Conservation (phyloP, 192 early-diverging fungal genomes). For the Podila horticola region DNA sequence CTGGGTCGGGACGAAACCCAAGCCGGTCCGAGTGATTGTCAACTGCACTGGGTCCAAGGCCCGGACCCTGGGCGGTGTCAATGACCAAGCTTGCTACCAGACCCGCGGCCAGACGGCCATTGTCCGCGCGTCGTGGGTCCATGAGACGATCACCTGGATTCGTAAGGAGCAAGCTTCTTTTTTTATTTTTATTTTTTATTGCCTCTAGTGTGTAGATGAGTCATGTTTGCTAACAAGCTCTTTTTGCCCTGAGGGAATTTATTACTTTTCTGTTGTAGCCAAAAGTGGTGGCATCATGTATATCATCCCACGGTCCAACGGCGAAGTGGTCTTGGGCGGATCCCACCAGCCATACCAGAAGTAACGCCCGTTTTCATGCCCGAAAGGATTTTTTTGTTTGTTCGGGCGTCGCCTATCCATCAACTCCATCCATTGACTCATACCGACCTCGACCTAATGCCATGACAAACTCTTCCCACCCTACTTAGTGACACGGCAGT, state of each 20-base stretch:
- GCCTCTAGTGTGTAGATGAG: not conserved
- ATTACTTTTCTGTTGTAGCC: constrained; percentile 11
- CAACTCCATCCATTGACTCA: not conserved
- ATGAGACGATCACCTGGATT: constrained; percentile 62
- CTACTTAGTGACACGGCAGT: constrained; percentile 1
- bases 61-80: constrained; percentile 72
- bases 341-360: constrained; percentile 62
- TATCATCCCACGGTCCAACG: constrained; percentile 86
- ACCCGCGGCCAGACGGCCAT: constrained; percentile 81
- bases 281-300: constrained; percentile 66
- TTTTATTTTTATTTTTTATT: not conserved
- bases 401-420: not conserved
- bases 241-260: not conserved
- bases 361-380: constrained; percentile 35
- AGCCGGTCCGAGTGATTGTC: constrained; percentile 69
- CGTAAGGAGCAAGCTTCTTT: constrained; percentile 22
- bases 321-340: constrained; percentile 81
- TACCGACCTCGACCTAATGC: constrained; percentile 28
- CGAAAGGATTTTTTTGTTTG: not conserved
- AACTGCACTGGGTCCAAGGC: constrained; percentile 87
- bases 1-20: constrained; percentile 40
- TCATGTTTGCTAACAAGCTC: not conserved
- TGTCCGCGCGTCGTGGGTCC: constrained; percentile 78
- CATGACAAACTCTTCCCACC: not conserved
- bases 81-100: constrained; percentile 70